Percentiles rank a stretch among this genome's conserved stretches.
phyloP scores from a whole-genome alignment of 2,329 filamentous ascomycete genomes.

The Paecilomyces dactylethromorphus region DNA sequence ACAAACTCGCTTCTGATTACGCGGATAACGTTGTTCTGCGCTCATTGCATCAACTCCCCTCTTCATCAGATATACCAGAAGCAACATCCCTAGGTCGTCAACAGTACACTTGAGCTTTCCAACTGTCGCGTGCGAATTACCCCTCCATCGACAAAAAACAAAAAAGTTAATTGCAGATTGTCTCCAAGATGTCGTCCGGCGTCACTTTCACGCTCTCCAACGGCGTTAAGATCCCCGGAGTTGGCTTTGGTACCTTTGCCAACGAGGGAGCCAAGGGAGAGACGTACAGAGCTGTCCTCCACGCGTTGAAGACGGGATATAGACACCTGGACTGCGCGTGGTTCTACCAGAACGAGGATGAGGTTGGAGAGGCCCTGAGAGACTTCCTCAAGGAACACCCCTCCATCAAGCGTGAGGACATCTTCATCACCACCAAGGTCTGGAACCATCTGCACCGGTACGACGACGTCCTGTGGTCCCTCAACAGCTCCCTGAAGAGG shows the following conservation, averaged over 20 bases:
- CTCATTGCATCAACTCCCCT: neutral
- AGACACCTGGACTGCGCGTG: constrained; percentile 52
- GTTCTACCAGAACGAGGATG: constrained; percentile 49
- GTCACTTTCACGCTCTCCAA: constrained; percentile 49
- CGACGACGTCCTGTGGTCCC: constrained; percentile 43
- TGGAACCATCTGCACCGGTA: constrained; percentile 48
- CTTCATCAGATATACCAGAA: neutral
- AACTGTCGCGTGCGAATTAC: neutral
- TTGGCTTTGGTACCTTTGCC: constrained; percentile 62
- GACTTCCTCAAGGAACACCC: constrained; percentile 49
- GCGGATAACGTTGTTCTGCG: neutral
- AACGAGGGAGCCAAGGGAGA: constrained; percentile 58
- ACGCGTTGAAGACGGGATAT: constrained; percentile 47
- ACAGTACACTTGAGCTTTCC: neutral
- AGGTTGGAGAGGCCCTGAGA: constrained; percentile 46
- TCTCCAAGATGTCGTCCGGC: constrained; percentile 48
- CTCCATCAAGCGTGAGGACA: constrained; percentile 42
- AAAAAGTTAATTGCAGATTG: neutral
- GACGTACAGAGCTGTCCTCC: constrained; percentile 48
- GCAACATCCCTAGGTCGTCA: neutral
- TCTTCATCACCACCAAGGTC: constrained; percentile 49
- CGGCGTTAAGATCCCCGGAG: constrained; percentile 54
- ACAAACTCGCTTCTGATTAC: neutral
- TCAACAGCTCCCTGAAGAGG: constrained; percentile 56
- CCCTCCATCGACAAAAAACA: neutral